Evolutionary conservation across 2,329 filamentous ascomycete species (phyloP).

Genomic region (Sclerotiophoma versabilis): DNA sequence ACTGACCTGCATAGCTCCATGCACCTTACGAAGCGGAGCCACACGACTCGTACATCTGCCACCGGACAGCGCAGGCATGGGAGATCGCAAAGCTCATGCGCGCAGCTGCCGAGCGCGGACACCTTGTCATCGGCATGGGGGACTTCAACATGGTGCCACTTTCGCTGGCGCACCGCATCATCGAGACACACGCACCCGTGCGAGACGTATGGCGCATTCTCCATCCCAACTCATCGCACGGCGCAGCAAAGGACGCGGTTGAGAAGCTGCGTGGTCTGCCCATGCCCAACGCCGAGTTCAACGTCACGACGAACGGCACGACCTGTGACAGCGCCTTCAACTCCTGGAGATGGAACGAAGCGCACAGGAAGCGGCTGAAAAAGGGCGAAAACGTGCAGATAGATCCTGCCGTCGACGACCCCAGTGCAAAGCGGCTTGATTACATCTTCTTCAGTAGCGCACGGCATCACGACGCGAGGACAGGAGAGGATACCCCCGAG

Average conservation of each 20-base stretch:
- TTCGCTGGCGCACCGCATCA: slow-evolving; percentile 82
- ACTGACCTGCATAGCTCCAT: slow-evolving; percentile 63
- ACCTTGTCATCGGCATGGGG: slow-evolving; percentile 83
- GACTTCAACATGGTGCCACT: slow-evolving; percentile 97
- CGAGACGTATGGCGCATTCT: slow-evolving; percentile 84
- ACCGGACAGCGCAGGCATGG: slow-evolving; percentile 93
- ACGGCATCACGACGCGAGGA: slow-evolving; percentile 32
- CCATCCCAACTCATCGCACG: slow-evolving; percentile 83
- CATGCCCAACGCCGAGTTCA: slow-evolving; percentile 78
- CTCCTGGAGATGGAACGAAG: slow-evolving; percentile 89
- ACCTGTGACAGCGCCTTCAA: slow-evolving; percentile 88
- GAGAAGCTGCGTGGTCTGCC: slow-evolving; percentile 72
- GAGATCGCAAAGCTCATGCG: slow-evolving; percentile 90
- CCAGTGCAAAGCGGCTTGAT: slow-evolving; percentile 84
- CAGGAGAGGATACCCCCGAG: slow-evolving; percentile 37
- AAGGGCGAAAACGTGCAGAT: slow-evolving; percentile 70
- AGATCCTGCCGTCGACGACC: slow-evolving; percentile 71
- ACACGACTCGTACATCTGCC: slow-evolving; percentile 85
- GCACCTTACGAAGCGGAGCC: slow-evolving; percentile 84
- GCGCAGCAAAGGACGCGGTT: slow-evolving; percentile 70
- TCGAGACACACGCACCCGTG: slow-evolving; percentile 79
- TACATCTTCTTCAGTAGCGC: slow-evolving; percentile 79
- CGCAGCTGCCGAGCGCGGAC: slow-evolving; percentile 78
- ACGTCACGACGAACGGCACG: slow-evolving; percentile 80
- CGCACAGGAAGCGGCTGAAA: slow-evolving; percentile 70